phyloP scores from a whole-genome alignment of 192 early-diverging fungal species.

The Geranomyces variabilis region DNA sequence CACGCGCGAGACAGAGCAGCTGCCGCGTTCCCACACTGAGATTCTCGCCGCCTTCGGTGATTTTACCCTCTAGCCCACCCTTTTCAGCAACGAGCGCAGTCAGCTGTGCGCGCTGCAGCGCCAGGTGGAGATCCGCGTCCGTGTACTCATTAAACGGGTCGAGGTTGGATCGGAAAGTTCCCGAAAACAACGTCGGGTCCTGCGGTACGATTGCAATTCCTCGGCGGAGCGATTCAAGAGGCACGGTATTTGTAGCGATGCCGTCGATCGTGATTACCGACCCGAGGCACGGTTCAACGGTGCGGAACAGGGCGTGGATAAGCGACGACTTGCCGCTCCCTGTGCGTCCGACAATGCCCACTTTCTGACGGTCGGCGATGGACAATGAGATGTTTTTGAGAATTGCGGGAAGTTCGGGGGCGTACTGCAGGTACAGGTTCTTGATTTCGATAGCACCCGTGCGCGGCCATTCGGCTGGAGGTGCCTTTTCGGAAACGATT shows the following conservation, averaged over 20 bases:
- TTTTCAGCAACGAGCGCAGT: slow-evolving; percentile 10
- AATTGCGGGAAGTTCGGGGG: slow-evolving; percentile 73
- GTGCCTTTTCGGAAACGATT: too few species aligned
- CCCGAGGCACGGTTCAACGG: slow-evolving; percentile 44
- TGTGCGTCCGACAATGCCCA: slow-evolving; percentile 52
- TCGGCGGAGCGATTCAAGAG: slow-evolving; percentile 55
- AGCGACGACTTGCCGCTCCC: slow-evolving; percentile 67
- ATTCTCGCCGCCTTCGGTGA: slow-evolving; percentile 1
- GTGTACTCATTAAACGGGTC: slow-evolving; percentile 51
- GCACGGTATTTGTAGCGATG: slow-evolving; percentile 61
- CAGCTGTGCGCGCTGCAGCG: slow-evolving; percentile 42
- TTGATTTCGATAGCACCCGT: slow-evolving; percentile 70
- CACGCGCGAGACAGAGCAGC: slow-evolving; percentile 4
- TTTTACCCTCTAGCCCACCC: neutral
- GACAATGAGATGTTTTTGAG: slow-evolving; percentile 34
- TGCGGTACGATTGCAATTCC: slow-evolving; percentile 53
- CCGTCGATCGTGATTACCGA: slow-evolving; percentile 66
- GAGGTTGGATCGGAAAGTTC: slow-evolving; percentile 72
- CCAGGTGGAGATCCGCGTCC: slow-evolving; percentile 52
- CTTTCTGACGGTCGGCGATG: slow-evolving; percentile 35
- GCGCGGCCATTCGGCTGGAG: slow-evolving; percentile 59
- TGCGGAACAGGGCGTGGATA: slow-evolving; percentile 65
- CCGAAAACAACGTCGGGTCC: slow-evolving; percentile 54
- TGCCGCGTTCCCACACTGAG: neutral
- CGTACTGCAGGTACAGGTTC: slow-evolving; percentile 74